Conservation (phyloP, 164 flowering plant genomes). For the Vitis vinifera region ASM3070453v1 NC_081818.1:3632501-3633000, state of each 20-base stretch:
- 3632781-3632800: slow-evolving; percentile 97
- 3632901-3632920: not conserved
- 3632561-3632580: no score
- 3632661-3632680: no score
- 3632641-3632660: no score
- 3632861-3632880: not conserved
- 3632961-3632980: not conserved
- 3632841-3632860: slow-evolving; percentile 47
- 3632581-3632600: no score
- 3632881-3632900: not conserved
- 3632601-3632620: no score
- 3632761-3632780: slow-evolving; percentile 65
- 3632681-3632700: not conserved
- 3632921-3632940: slow-evolving; percentile 13
- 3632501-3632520: no score
- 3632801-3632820: slow-evolving; percentile 83
- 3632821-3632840: slow-evolving; percentile 90
- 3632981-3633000: not conserved
- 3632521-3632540: no score
- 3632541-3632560: no score
- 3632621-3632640: no score
- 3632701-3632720: not conserved
- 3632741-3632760: not conserved
- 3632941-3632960: not conserved
- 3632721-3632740: not conserved